Evolutionary conservation across 2,329 filamentous ascomycete genomes (phyloP).

Genomic region (Neoscytalidium dimidiatum): DNA sequence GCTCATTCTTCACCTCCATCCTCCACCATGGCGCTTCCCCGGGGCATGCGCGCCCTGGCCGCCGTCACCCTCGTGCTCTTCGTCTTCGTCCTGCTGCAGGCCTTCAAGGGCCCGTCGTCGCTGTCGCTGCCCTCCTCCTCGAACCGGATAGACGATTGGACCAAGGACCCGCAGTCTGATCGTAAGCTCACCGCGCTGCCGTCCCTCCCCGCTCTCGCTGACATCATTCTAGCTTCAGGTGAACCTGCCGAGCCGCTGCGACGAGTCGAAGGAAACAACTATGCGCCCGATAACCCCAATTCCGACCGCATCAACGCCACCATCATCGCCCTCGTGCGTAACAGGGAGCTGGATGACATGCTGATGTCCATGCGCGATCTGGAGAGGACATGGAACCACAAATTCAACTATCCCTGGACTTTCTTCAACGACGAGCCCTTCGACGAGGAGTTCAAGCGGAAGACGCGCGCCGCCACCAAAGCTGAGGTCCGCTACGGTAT

Average conservation of each 20-base stretch:
- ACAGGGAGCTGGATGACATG: conserved; percentile 83
- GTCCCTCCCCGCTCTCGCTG: not conserved
- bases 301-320: conserved; percentile 91
- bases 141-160: conserved; percentile 60
- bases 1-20: not conserved
- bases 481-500: conserved; percentile 83
- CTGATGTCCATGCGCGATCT: conserved; percentile 87
- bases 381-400: conserved; percentile 93
- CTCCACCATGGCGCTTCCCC: conserved; percentile 75
- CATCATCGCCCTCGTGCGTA: conserved; percentile 86
- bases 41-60: conserved; percentile 78
- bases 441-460: conserved; percentile 85
- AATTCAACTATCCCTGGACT: conserved; percentile 99
- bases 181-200: conserved; percentile 59
- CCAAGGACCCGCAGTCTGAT: conserved; percentile 83
- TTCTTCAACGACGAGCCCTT: conserved; percentile 98
- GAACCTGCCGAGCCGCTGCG: conserved; percentile 79
- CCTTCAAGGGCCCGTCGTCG: conserved; percentile 61
- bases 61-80: conserved; percentile 71
- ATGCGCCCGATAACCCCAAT: conserved; percentile 72
- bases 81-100: conserved; percentile 76
- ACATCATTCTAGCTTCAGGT: conserved; percentile 63
- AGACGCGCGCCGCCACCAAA: conserved; percentile 79
- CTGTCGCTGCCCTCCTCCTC: conserved; percentile 36
- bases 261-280: conserved; percentile 70